phyloP scores from a whole-genome alignment of 768 basidiomycete genomes.

The Lactifluus subvellereus region DNA sequence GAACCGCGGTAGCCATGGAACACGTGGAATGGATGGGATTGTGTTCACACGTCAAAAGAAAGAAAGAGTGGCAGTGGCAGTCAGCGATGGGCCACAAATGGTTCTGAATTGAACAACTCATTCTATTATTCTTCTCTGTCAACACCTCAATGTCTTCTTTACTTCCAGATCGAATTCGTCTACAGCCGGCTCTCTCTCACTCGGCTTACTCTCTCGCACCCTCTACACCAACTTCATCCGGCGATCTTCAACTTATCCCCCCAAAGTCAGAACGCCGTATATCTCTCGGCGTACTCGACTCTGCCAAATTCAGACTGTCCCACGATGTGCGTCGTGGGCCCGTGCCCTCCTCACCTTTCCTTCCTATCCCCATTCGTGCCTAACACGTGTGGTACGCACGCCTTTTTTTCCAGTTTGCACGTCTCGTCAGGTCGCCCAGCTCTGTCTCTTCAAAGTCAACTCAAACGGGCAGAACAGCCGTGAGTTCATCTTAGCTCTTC shows the following conservation, averaged over 20 bases:
- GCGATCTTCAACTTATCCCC: neutral
- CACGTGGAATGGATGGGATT: too few relatives aligned
- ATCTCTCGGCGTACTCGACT: slow-evolving; percentile 32
- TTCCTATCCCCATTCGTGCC: slow-evolving; percentile 28
- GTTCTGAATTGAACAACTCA: too few relatives aligned
- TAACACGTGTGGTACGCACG: slow-evolving; percentile 34
- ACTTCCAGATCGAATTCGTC: neutral
- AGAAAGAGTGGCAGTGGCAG: too few relatives aligned
- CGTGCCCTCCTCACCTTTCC: slow-evolving; percentile 25
- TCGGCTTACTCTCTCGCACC: slow-evolving; percentile 26
- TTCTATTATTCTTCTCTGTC: neutral
- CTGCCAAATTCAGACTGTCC: slow-evolving; percentile 33
- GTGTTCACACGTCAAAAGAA: too few relatives aligned
- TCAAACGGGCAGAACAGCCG: slow-evolving; percentile 20
- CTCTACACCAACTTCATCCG: slow-evolving; percentile 22
- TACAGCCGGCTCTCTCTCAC: neutral
- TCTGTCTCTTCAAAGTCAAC: slow-evolving; percentile 21
- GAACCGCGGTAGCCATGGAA: too few relatives aligned
- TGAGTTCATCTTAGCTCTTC: slow-evolving; percentile 14
- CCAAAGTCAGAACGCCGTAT: slow-evolving; percentile 25
- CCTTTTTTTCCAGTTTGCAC: slow-evolving; percentile 25
- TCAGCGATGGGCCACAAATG: too few relatives aligned
- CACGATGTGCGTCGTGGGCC: slow-evolving; percentile 33
- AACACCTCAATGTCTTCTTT: neutral
- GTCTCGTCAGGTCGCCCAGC: slow-evolving; percentile 24